phyloP scores from a whole-genome alignment of 495 filamentous ascomycete genomes.

The Penicillium arizonense region DNA sequence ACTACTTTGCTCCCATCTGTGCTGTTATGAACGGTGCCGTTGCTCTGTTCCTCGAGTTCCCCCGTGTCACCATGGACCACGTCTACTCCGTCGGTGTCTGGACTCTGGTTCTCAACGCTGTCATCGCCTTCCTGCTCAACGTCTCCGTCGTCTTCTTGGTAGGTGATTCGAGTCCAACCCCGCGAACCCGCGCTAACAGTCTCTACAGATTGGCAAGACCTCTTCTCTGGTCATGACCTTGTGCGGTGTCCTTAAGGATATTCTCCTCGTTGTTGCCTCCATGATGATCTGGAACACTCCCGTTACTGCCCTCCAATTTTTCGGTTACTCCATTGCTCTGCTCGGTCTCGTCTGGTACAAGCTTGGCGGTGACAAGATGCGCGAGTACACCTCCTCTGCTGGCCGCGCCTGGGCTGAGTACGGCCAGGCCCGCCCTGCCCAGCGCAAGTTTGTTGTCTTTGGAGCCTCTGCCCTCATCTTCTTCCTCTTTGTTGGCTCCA shows the following conservation, averaged over 20 bases:
- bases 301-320: constrained; percentile 80
- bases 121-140: constrained; percentile 84
- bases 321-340: constrained; percentile 92
- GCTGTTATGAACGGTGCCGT: constrained; percentile 83
- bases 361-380: constrained; percentile 82
- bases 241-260: constrained; percentile 97
- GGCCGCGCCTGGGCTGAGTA: constrained; percentile 82
- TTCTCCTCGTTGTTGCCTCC: constrained; percentile 85
- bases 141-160: constrained; percentile 94
- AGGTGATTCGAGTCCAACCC: constrained; percentile 35
- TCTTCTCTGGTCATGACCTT: constrained; percentile 95
- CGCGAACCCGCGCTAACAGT: constrained; percentile 3
- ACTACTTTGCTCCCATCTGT: constrained; percentile 94
- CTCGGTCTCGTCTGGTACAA: constrained; percentile 95
- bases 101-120: constrained; percentile 75
- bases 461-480: constrained; percentile 59
- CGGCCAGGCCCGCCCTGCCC: constrained; percentile 66
- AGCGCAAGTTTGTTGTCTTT: constrained; percentile 74
- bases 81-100: constrained; percentile 73
- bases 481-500: constrained; percentile 65
- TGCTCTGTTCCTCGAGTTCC: constrained; percentile 76
- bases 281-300: constrained; percentile 88
- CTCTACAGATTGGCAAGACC: constrained; percentile 85
- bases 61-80: constrained; percentile 66
- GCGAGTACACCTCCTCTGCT: constrained; percentile 69